Evolutionary conservation across 805 yeast species (phyloP).

Genomic region (Pichia cabralensis): DNA sequence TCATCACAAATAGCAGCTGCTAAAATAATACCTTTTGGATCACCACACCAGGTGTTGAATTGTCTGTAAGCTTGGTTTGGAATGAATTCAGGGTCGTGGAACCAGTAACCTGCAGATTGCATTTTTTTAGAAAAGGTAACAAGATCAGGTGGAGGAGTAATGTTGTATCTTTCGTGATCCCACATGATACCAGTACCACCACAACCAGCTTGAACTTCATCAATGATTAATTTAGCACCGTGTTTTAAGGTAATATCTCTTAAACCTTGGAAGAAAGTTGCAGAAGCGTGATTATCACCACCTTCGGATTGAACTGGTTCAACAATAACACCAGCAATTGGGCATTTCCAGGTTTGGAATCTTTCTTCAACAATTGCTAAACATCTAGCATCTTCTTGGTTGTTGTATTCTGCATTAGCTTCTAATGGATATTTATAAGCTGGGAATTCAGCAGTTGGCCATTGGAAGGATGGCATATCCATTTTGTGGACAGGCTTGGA

Average conservation of each 20-base stretch:
- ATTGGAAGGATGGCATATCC: slow-evolving; percentile 85
- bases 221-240: slow-evolving; percentile 65
- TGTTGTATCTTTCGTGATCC: slow-evolving; percentile 82
- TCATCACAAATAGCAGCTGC: slow-evolving; percentile 67
- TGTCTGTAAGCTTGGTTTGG: slow-evolving; percentile 79
- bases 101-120: slow-evolving; percentile 84
- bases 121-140: slow-evolving; percentile 84
- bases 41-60: slow-evolving; percentile 93
- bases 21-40: slow-evolving; percentile 69
- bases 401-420: slow-evolving; percentile 77
- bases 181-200: slow-evolving; percentile 81
- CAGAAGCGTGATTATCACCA: slow-evolving; percentile 82
- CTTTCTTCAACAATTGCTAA: slow-evolving; percentile 64
- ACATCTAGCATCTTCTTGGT: slow-evolving; percentile 73
- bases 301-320: slow-evolving; percentile 93
- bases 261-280: slow-evolving; percentile 70
- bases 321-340: slow-evolving; percentile 81
- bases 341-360: slow-evolving; percentile 55
- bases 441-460: slow-evolving; percentile 96
- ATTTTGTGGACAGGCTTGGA: slow-evolving; percentile 93
- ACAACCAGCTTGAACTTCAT: slow-evolving; percentile 86
- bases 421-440: slow-evolving; percentile 63
- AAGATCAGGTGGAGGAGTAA: slow-evolving; percentile 68
- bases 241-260: slow-evolving; percentile 65
- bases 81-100: slow-evolving; percentile 60